Base-by-base conservation (phyloP, 164 flowering plant species). In the Berberis thunbergii region DNA sequence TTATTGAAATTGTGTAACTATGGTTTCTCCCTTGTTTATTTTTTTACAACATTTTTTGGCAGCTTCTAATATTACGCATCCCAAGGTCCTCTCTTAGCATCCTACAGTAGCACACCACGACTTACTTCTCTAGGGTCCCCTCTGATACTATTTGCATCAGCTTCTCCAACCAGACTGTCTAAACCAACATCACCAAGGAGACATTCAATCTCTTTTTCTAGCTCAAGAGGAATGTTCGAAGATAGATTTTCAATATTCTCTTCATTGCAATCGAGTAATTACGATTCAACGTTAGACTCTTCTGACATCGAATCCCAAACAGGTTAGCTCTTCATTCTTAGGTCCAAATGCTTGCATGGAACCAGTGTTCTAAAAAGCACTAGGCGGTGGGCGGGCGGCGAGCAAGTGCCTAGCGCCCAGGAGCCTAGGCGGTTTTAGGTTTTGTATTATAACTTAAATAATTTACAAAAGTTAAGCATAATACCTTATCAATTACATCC, bases 61-160 rank as follows among this genome's bases (percentile, higher is more conserved):
- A 84, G 89, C 72, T 9, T 66, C 76, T 46, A 83, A 70, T 81
- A 82, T 61, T 79, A 85, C 7, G 61, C 78, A 67, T 76, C 96
- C 41, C 86, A 63, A 3, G 74, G 84, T 60, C 67, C 83, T 59
- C 69, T 84, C 64, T 67, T 90, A 67, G 88, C 84, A 64, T 88
- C 98, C 43, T 88, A 86, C 56, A 78, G 76, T 43, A 83, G 64
- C 78, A 94, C 96, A 6, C 97, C 95, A 43, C 80, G 77, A 70
- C 63, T 86, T 58, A 90, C 96, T 41, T 97, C 97, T 69, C 89
- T 89, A 61, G 89, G 80, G 59, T 90, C 98, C 11, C 98, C 97
- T 59, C 87, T 87, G 26, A 77, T 70, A 46, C 65, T 78, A 40
- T 84, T 92, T 53, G 85, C 89, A 50, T 69, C 93, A 9, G 83